phyloP scores from a whole-genome alignment of 2,329 filamentous ascomycete genomes.

The Alternaria rosae region DNA sequence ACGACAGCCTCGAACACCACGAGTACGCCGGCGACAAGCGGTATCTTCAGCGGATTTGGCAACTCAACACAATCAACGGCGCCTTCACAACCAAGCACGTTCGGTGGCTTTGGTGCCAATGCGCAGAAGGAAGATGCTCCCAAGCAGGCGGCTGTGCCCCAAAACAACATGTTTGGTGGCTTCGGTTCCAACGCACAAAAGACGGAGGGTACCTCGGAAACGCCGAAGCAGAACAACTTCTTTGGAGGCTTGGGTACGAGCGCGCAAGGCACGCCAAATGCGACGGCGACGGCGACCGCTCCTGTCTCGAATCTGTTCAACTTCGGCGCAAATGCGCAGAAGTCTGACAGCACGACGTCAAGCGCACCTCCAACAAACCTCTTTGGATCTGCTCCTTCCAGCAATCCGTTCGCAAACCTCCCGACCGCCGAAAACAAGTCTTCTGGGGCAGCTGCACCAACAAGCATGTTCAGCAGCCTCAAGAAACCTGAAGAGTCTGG shows the following conservation, averaged over 20 bases:
- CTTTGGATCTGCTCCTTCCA: slow-evolving; percentile 19
- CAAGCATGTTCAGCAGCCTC: slow-evolving; percentile 25
- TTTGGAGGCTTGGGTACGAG: slow-evolving; percentile 24
- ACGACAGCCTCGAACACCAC: slow-evolving; percentile 20
- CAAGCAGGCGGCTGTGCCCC: slow-evolving; percentile 14
- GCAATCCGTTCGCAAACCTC: slow-evolving; percentile 25
- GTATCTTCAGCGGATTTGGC: slow-evolving; percentile 16
- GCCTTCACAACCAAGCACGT: slow-evolving; percentile 15
- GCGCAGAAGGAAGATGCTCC: slow-evolving; percentile 12
- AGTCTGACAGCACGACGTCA: slow-evolving; percentile 17
- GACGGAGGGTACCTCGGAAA: slow-evolving; percentile 11
- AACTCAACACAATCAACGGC: slow-evolving; percentile 5
- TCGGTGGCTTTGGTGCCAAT: slow-evolving; percentile 21
- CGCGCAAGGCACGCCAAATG: slow-evolving; percentile 16
- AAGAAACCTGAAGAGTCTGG: slow-evolving; percentile 20
- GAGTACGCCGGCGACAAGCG: slow-evolving; percentile 22
- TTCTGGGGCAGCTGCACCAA: slow-evolving; percentile 12
- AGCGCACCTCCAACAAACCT: slow-evolving; percentile 21
- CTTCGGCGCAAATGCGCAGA: slow-evolving; percentile 22
- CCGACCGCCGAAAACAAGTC: slow-evolving; percentile 16
- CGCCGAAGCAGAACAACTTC: slow-evolving; percentile 15
- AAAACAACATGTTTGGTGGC: slow-evolving; percentile 22
- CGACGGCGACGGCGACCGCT: slow-evolving; percentile 19
- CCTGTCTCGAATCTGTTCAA: slow-evolving; percentile 22
- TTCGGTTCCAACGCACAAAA: slow-evolving; percentile 28